Base-by-base conservation (phyloP, 495 filamentous ascomycete species). In the Elaphomyces granulatus region DNA sequence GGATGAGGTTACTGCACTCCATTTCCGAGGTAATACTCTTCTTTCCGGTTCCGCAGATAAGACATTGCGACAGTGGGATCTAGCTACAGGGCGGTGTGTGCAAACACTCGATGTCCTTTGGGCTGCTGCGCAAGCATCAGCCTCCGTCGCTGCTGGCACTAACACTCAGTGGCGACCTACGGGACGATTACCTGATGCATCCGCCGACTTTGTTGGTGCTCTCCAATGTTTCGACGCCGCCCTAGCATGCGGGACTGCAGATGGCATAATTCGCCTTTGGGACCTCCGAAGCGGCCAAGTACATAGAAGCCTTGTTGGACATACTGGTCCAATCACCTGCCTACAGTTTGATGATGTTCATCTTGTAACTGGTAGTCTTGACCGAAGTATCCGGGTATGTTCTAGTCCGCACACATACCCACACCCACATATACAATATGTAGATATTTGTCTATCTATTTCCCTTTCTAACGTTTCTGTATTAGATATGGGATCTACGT, bases 91-190 rank as follows among this genome's bases (percentile, higher is more conserved):
- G 6, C 80, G 92, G 37, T 96, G 90, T 58, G 84, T 96, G 20
- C 90, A 99, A 60, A 99, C 90, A 1, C 66, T 99, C 19, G 90
- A 99, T 59, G 87, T 99, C n/a, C 77, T 99, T 47, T 99, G 90
- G 90, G 90, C 90, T 3, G 85, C 90, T 1, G 87, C 90, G 2
- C 92, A 96, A 56, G 86, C 85, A 18, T 83, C 80, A 7, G 75
- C 83, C 20, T 70, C 70, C 7, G 67, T 77, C 36, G 56, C 69
- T 45, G 44, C 85, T 69, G 71, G 63, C 59, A 43, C 64, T 55
- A 59, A 60, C 17, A 65, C 67, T 10, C 61, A 51, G 37, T 78
- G 77, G 60, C 65, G 76, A 42, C 64, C 68, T 12, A 55, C 76
- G 1, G 76, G 76, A 23, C 71, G 75, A 30, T 43, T 68, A 31